phyloP scores from a whole-genome alignment of 2,329 filamentous ascomycete genomes.

The Aspergillus aculeatinus region DNA sequence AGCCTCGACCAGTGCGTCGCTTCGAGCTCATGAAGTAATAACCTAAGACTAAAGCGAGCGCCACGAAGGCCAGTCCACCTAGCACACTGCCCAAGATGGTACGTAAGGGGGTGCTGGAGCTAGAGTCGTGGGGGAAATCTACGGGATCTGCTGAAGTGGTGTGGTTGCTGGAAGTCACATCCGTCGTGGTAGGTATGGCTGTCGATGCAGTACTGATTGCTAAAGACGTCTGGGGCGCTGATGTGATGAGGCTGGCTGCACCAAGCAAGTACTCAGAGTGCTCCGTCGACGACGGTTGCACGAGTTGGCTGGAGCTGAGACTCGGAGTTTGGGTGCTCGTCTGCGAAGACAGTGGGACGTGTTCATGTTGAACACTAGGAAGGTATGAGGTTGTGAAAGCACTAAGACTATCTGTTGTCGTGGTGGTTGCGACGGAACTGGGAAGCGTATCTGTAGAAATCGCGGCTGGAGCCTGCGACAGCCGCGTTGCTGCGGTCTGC shows the following conservation, averaged over 20 bases:
- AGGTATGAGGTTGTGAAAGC: background rate
- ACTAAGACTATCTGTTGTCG: background rate
- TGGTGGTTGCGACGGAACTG: background rate
- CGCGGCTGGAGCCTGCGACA: background rate
- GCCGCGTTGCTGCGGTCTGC: background rate
- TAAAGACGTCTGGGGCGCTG: background rate
- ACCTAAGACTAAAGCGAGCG: constrained; percentile 25
- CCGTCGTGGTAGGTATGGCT: constrained; percentile 1
- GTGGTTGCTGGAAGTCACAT: constrained; percentile 4
- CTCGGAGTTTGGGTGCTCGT: background rate
- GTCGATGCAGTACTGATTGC: background rate
- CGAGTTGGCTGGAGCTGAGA: background rate
- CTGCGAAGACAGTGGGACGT: constrained; percentile 2
- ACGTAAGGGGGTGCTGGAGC: constrained; percentile 13
- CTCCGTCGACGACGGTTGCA: background rate
- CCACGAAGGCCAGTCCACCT: constrained; percentile 26
- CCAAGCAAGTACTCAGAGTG: background rate
- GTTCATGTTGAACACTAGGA: background rate
- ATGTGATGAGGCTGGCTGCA: background rate
- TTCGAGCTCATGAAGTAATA: constrained; percentile 25
- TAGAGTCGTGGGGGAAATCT: constrained; percentile 2
- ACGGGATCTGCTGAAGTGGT: background rate
- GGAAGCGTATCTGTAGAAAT: background rate
- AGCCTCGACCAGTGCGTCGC: constrained; percentile 13
- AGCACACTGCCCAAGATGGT: constrained; percentile 31